A percentile compares a stretch with the other conserved stretches of the same genome.
These are phyloP conservation scores for Medicago ruthenica DNA, from an alignment of 306 rosid species.

Conservation along the genomic window DNA sequence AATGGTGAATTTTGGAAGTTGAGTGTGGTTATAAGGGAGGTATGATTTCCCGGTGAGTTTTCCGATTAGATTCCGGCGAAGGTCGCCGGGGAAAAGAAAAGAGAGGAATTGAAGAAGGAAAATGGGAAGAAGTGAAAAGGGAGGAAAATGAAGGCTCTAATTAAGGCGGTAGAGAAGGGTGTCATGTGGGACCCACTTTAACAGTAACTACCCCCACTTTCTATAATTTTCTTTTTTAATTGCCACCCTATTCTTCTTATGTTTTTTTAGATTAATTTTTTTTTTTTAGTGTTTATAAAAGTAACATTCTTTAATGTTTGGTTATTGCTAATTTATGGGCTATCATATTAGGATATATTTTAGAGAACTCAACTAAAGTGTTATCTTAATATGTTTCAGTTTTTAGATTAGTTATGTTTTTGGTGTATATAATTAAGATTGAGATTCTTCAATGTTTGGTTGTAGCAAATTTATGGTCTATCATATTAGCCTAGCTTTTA, in stretches of 20 bases:
- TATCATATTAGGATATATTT: too few species aligned
- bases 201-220: slow-evolving; percentile 44
- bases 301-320: background rate
- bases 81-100: slow-evolving; percentile 39
- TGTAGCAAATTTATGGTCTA: too few species aligned
- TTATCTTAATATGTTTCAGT: too few species aligned
- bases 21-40: background rate
- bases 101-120: background rate
- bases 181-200: slow-evolving; percentile 42
- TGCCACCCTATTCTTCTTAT: background rate
- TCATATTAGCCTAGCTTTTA: too few species aligned
- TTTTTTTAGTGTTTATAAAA: background rate
- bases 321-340: too few species aligned
- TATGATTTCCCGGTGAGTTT: background rate
- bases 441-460: too few species aligned
- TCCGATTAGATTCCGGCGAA: slow-evolving; percentile 38
- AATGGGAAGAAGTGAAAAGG: slow-evolving; percentile 25
- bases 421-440: too few species aligned
- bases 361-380: too few species aligned
- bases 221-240: background rate
- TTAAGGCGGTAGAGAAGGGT: slow-evolving; percentile 45
- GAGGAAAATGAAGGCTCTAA: slow-evolving; percentile 2
- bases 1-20: background rate
- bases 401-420: too few species aligned
- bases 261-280: background rate